phyloP scores from a whole-genome alignment of 441 rosid genomes.

The Jatropha podagrica region DNA sequence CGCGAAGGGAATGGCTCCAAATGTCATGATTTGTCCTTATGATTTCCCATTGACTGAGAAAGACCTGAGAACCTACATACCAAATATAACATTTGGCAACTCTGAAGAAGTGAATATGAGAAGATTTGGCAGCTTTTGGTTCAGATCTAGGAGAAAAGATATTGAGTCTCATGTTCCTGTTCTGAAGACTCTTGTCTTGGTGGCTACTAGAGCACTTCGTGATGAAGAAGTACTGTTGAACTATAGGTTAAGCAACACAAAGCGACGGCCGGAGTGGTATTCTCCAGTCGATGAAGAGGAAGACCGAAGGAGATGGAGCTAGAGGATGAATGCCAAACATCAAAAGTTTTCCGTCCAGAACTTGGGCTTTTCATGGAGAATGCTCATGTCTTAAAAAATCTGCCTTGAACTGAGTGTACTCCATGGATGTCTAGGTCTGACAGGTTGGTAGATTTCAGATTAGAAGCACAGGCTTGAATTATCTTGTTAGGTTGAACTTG shows the following conservation, averaged over 20 bases:
- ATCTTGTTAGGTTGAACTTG: neutral
- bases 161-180: slow-evolving; percentile 33
- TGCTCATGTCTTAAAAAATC: neutral
- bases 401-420: neutral
- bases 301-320: slow-evolving; percentile 68
- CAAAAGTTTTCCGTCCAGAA: neutral
- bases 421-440: neutral
- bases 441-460: neutral
- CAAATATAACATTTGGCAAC: slow-evolving; percentile 54
- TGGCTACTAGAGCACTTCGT: slow-evolving; percentile 65
- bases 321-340: slow-evolving; percentile 7
- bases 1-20: slow-evolving; percentile 60
- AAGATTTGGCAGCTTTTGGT: slow-evolving; percentile 74
- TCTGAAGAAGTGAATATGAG: slow-evolving; percentile 56
- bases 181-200: slow-evolving; percentile 68
- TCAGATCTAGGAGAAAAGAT: slow-evolving; percentile 36
- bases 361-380: neutral
- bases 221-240: slow-evolving; percentile 74
- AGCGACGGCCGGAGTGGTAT: slow-evolving; percentile 72
- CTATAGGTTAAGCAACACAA: slow-evolving; percentile 65
- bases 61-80: slow-evolving; percentile 67
- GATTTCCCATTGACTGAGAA: slow-evolving; percentile 71
- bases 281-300: slow-evolving; percentile 76
- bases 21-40: slow-evolving; percentile 80
- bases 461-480: neutral